Percentiles rank a stretch among this genome's conserved stretches.
These are phyloP conservation scores for Wallacemonas collosoma DNA, from an alignment of 208 protist species.

Conservation along the genomic window DNA sequence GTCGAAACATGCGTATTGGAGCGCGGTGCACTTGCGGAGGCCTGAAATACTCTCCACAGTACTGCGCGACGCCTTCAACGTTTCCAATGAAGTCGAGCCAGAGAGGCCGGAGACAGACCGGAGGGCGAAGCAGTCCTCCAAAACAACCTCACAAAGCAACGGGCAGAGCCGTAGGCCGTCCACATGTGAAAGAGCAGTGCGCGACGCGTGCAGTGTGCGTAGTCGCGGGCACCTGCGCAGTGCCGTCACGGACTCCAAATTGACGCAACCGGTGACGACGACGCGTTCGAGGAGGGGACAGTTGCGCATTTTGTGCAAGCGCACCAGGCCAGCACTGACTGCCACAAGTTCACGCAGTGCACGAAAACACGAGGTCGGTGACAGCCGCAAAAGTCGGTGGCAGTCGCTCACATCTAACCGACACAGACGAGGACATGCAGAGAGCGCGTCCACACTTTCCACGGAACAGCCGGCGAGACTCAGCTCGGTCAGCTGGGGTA, in stretches of 20 bases:
- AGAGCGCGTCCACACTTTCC: not conserved
- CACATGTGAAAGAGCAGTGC: not conserved
- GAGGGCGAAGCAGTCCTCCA: constrained; percentile 12
- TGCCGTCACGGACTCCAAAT: not conserved
- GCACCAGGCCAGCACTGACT: not conserved
- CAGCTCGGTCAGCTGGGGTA: constrained; percentile 4
- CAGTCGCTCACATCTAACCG: constrained; percentile 8
- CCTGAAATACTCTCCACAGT: constrained; percentile 1
- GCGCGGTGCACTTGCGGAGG: not conserved
- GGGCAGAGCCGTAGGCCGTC: not conserved
- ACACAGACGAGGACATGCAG: not conserved
- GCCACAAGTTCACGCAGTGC: constrained; percentile 2
- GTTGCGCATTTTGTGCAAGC: not conserved
- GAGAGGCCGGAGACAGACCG: constrained; percentile 3
- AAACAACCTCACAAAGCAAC: not conserved
- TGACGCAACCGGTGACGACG: not conserved
- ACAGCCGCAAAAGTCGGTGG: not conserved
- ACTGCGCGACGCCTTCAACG: constrained; percentile 4
- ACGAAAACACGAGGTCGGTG: not conserved
- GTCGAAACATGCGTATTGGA: constrained; percentile 2
- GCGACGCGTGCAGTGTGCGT: not conserved
- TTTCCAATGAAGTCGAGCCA: constrained; percentile 1
- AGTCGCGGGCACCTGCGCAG: constrained; percentile 6
- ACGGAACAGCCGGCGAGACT: not conserved
- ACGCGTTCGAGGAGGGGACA: constrained; percentile 2